Percentiles rank a stretch among this genome's conserved stretches.
These are phyloP conservation scores for Yarrowia sp. DNA, from an alignment of 805 yeast species.

Conservation along the genomic window DNA sequence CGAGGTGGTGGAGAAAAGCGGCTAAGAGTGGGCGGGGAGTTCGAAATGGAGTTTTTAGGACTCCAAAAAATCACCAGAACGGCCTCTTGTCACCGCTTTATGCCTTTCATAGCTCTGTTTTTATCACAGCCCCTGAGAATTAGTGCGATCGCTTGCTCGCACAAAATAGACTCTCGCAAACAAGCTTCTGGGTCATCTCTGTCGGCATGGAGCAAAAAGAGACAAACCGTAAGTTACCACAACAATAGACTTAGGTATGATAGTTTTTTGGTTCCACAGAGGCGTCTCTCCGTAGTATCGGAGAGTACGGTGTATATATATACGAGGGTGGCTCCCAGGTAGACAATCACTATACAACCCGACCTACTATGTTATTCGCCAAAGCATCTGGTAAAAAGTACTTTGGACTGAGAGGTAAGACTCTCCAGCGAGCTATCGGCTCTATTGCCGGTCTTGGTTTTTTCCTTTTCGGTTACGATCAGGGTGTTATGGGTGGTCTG, in stretches of 20 bases:
- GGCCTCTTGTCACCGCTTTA: too few species aligned
- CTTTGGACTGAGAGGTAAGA: conserved; percentile 42
- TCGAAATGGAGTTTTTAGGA: too few species aligned
- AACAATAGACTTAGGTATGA: conserved; percentile 2
- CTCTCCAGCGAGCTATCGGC: conserved; percentile 42
- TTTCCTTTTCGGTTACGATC: conserved; percentile 70
- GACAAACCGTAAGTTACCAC: not conserved
- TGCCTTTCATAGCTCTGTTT: too few species aligned
- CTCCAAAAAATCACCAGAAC: too few species aligned
- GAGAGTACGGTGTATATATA: not conserved
- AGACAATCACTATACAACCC: not conserved
- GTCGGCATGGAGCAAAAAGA: conserved; percentile 26
- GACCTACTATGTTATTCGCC: not conserved
- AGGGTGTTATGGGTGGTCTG: conserved; percentile 82
- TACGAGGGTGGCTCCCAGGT: not conserved
- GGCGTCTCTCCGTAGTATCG: not conserved
- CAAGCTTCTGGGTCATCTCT: conserved; percentile 28
- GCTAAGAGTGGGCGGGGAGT: not conserved
- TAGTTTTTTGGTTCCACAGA: not conserved
- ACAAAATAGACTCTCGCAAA: not conserved
- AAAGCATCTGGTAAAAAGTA: conserved; percentile 19
- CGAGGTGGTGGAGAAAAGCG: conserved; percentile 7
- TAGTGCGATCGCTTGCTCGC: conserved; percentile 22
- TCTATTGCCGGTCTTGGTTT: conserved; percentile 44
- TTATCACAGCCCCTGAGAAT: not conserved